phyloP scores from a whole-genome alignment of 257 asterid genomes.

The Nicotiana otophora region DNA sequence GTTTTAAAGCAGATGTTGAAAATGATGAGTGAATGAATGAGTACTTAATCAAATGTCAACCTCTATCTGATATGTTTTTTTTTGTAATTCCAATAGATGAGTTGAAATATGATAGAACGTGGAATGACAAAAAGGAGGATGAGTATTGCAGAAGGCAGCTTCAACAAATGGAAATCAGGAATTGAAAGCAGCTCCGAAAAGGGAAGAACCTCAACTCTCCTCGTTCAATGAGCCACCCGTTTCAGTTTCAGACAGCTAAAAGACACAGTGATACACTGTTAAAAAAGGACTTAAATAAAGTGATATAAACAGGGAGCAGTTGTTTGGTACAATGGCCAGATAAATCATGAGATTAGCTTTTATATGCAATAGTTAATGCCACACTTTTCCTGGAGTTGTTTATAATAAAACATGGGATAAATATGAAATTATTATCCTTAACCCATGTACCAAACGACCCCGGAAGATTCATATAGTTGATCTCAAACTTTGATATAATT shows the following conservation, averaged over 20 bases:
- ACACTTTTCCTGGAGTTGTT: too few species aligned
- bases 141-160: slow-evolving; percentile 18
- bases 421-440: too few species aligned
- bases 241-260: background rate
- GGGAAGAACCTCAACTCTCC: slow-evolving; percentile 16
- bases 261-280: background rate
- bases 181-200: slow-evolving; percentile 11
- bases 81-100: slow-evolving; percentile 8
- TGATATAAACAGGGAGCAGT: too few species aligned
- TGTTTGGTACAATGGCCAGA: too few species aligned
- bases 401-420: too few species aligned
- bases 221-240: slow-evolving; percentile 26
- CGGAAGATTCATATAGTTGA: too few species aligned
- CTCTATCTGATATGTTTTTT: slow-evolving; percentile 11
- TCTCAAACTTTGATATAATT: too few species aligned
- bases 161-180: background rate
- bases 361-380: too few species aligned
- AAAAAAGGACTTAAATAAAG: too few species aligned
- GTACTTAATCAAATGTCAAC: slow-evolving; percentile 17
- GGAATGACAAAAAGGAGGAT: slow-evolving; percentile 32
- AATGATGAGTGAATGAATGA: slow-evolving; percentile 14
- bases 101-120: slow-evolving; percentile 32
- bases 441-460: too few species aligned
- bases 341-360: too few species aligned
- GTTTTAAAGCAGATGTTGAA: slow-evolving; percentile 8